phyloP scores from a whole-genome alignment of 495 filamentous ascomycete genomes.

The Talaromyces proteolyticus region DNA sequence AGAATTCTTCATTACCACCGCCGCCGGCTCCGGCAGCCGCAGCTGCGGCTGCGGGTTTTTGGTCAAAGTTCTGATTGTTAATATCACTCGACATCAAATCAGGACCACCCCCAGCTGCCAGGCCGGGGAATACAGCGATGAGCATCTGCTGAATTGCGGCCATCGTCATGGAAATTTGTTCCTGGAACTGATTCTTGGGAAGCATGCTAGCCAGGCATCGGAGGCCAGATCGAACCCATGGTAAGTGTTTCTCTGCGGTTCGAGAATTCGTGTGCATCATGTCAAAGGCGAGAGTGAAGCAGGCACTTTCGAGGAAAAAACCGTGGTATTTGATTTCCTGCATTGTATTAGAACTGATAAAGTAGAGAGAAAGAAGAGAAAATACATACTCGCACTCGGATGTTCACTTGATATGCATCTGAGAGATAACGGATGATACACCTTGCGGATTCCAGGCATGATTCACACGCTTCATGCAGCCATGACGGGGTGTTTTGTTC shows the following conservation, averaged over 20 bases:
- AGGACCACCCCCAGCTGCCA: background rate
- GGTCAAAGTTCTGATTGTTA: background rate
- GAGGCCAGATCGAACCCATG: conserved; percentile 32
- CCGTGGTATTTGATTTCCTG: conserved; percentile 38
- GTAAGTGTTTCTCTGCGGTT: conserved; percentile 26
- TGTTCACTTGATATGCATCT: conserved; percentile 27
- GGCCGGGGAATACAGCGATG: conserved; percentile 2
- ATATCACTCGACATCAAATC: background rate
- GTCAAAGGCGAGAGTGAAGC: conserved; percentile 35
- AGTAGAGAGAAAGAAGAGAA: background rate
- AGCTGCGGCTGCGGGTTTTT: too few relatives aligned
- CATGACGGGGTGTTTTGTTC: conserved; percentile 26
- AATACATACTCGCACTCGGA: conserved; percentile 24
- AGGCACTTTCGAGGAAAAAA: conserved; percentile 30
- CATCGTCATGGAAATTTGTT: conserved; percentile 3
- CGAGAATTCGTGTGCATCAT: conserved; percentile 26
- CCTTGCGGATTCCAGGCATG: conserved; percentile 26
- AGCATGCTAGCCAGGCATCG: conserved; percentile 27
- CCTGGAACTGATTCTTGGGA: background rate
- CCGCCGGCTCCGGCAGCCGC: background rate
- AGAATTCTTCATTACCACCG: background rate
- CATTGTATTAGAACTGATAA: background rate
- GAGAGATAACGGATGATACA: conserved; percentile 31
- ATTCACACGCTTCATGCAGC: conserved; percentile 40
- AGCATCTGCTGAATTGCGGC: conserved; percentile 6